Evolutionary conservation across 441 rosid genomes (phyloP), one percentile per base, ranked within the genome.

Genomic region (Populus tomentosa): DNA sequence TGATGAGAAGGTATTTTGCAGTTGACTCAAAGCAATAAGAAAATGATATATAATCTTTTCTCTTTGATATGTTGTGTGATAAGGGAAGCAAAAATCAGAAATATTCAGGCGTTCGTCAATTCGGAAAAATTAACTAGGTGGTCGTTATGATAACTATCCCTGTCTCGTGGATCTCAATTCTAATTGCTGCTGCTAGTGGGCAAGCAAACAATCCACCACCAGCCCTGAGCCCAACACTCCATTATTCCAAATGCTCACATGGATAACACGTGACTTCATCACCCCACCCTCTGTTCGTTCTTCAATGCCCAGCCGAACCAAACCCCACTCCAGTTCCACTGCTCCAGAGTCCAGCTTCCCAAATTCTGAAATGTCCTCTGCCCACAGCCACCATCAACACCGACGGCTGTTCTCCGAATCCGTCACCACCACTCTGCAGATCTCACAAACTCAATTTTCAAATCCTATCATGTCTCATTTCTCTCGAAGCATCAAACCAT

Each of bases 381-480:
- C 75, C 79, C 74, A 83, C 76, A 80, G 30, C 6, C 81, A 32
- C 84, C 80, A 18, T 5, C 32, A 64, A 8, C 62, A 80, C 83
- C 33, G 7, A 35, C 36, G 6, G 7, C 62, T 82, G 5, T 66
- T 0, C 7, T 10, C 32, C 69, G 59, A 4, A 18, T 14, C 26
- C 61, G 61, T 70, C 61, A 72, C 14, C 69, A 70, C 72, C 86
- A 80, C 7, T 86, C 83, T 63, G 36, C 86, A 1, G 91, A 92
- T 81, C 89, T 92, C 67, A 88, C 98, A 0, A 88, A 80, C 82
- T 89, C 97, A 76, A 88, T 95, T 75, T 92, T 92, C 87, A 91
- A 88, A 73, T 82, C 97, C 38, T 95, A 46, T 46, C 56, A 46
- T 14, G 7, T 46, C 7, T 46, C 56, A 46, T 14, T 14, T 46